phyloP scores from a whole-genome alignment of 306 rosid genomes.

The Herpetospermum pedunculosum region DNA sequence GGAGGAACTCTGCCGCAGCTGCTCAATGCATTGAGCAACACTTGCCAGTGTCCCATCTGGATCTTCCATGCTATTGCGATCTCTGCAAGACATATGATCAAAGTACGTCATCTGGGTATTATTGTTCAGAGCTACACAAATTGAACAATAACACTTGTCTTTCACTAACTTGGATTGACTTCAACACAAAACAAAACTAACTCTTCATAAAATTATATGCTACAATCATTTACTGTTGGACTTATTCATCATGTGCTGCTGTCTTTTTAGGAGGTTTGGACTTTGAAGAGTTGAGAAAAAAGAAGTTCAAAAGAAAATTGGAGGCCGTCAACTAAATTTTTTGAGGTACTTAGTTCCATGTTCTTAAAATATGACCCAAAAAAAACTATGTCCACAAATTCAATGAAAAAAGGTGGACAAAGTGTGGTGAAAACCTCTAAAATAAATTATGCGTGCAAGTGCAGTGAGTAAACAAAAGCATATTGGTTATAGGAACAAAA shows the following conservation, averaged over 20 bases:
- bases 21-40: slow-evolving; percentile 99
- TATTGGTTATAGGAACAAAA: neutral
- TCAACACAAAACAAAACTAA: neutral
- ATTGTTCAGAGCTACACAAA: neutral
- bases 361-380: neutral
- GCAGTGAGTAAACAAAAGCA: neutral
- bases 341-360: neutral
- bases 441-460: neutral
- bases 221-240: neutral
- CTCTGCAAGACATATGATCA: slow-evolving; percentile 46
- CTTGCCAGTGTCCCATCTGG: slow-evolving; percentile 97
- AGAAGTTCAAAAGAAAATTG: neutral
- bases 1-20: slow-evolving; percentile 78
- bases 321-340: neutral
- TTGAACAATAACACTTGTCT: neutral
- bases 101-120: slow-evolving; percentile 9
- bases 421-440: neutral
- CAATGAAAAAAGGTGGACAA: neutral
- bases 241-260: neutral
- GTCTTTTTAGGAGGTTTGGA: neutral
- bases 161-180: neutral
- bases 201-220: neutral
- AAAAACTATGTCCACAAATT: neutral
- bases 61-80: slow-evolving; percentile 96
- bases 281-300: neutral